Evolutionary conservation across 176 grass and related monocot genomes (phyloP).

Genomic region (Musa itinerans): DNA sequence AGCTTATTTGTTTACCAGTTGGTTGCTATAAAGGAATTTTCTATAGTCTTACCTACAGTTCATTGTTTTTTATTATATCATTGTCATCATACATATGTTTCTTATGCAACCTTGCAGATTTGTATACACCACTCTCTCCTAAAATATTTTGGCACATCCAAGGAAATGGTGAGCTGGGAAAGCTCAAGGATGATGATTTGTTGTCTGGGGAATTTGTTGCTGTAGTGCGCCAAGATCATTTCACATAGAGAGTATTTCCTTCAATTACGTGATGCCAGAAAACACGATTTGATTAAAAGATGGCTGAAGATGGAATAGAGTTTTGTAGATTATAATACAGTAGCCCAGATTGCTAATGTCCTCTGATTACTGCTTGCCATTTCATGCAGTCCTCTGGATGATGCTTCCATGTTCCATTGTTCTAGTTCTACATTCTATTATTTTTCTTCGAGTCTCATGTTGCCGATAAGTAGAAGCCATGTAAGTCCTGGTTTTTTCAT

Average conservation of each 20-base stretch:
- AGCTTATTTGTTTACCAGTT: no score
- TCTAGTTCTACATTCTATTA: not conserved
- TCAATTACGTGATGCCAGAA: not conserved
- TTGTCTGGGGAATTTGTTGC: conserved; percentile 64
- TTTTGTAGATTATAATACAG: not conserved
- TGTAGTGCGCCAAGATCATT: conserved; percentile 78
- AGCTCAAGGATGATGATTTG: conserved; percentile 56
- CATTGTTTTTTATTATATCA: no score
- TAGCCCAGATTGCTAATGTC: not conserved
- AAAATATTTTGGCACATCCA: conserved; percentile 98
- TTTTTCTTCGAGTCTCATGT: not conserved
- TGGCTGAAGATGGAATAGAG: not conserved
- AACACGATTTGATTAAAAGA: not conserved
- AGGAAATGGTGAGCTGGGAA: conserved; percentile 62
- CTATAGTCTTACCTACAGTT: no score
- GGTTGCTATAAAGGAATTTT: no score
- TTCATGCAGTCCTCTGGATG: not conserved
- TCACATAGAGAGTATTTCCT: conserved; percentile 37
- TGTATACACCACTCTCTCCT: conserved; percentile 71
- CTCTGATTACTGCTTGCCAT: not conserved
- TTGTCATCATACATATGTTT: no score
- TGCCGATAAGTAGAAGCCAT: not conserved
- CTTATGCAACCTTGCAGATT: conserved; percentile 35
- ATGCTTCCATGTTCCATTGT: not conserved
- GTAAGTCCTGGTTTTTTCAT: not conserved